phyloP scores from a whole-genome alignment of 1,139 yeast genomes.

The Magnusiomyces suaveolens region DNA sequence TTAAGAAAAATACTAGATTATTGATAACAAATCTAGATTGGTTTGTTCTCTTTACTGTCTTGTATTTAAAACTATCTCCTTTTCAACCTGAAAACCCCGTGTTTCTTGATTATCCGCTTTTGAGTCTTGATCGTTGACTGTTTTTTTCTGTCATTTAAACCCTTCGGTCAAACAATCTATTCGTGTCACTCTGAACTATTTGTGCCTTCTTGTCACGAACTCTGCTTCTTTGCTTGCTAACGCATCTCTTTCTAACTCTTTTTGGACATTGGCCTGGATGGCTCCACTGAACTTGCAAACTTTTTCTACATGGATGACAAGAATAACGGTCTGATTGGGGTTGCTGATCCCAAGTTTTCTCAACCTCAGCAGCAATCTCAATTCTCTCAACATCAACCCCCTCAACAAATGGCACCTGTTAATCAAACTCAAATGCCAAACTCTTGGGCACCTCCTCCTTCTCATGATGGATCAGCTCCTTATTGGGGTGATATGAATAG shows the following conservation, averaged over 20 bases:
- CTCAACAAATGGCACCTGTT: background rate
- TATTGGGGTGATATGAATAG: background rate
- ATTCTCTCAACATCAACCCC: constrained; percentile 7
- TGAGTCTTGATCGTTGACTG: background rate
- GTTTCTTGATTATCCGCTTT: background rate
- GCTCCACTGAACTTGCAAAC: background rate
- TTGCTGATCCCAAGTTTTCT: constrained; percentile 1
- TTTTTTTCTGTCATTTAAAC: background rate
- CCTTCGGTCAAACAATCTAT: background rate
- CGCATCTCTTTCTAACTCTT: background rate
- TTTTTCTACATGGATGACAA: constrained; percentile 5
- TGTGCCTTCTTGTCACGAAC: background rate
- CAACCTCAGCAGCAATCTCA: constrained; percentile 2
- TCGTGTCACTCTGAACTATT: background rate
- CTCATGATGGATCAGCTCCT: background rate
- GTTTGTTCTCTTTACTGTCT: background rate
- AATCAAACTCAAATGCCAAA: background rate
- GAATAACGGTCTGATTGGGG: constrained; percentile 1
- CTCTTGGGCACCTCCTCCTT: background rate
- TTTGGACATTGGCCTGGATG: background rate
- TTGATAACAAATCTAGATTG: background rate
- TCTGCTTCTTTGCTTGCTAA: background rate
- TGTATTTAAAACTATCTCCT: background rate
- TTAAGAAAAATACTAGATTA: no score
- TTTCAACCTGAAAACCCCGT: background rate